Evolutionary conservation across 495 filamentous ascomycete species (phyloP).

Genomic region (Chaetomium fimeti): DNA sequence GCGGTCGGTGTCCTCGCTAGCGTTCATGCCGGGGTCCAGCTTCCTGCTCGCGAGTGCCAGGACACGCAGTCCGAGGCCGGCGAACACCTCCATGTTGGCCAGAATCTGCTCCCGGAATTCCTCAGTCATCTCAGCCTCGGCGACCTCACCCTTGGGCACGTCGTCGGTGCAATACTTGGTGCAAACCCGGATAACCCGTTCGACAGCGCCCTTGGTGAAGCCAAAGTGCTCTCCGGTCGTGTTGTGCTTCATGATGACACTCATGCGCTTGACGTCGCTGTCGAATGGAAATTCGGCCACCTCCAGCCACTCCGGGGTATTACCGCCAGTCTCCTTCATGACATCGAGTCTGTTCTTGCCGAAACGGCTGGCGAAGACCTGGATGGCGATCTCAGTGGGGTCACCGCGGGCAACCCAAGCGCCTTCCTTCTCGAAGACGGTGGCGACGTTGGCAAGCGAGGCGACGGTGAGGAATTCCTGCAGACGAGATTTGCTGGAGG

Average conservation of each 20-base stretch:
- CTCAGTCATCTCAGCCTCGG: constrained; percentile 57
- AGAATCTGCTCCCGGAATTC: constrained; percentile 60
- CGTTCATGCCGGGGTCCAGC: constrained; percentile 14
- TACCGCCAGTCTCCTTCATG: constrained; percentile 54
- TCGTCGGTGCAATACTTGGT: constrained; percentile 26
- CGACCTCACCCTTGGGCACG: neutral
- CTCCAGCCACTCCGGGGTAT: constrained; percentile 39
- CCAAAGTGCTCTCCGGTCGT: constrained; percentile 44
- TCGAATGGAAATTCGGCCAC: constrained; percentile 78
- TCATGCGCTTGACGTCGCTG: constrained; percentile 79
- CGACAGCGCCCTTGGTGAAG: constrained; percentile 80
- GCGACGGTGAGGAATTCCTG: constrained; percentile 39
- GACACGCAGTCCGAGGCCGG: constrained; percentile 71
- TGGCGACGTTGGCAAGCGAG: constrained; percentile 41
- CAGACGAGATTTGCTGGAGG: constrained; percentile 25
- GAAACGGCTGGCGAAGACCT: constrained; percentile 75
- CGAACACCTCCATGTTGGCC: constrained; percentile 61
- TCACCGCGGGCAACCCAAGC: constrained; percentile 73
- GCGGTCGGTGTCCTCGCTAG: constrained; percentile 41
- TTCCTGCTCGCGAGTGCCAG: constrained; percentile 64
- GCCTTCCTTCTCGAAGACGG: constrained; percentile 45
- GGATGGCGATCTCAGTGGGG: constrained; percentile 79
- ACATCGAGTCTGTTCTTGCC: constrained; percentile 52
- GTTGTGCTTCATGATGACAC: constrained; percentile 60
- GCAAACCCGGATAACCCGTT: constrained; percentile 60